Evolutionary conservation across 1,139 yeast genomes (phyloP).

Genomic region (Kodamaea alishanica): DNA sequence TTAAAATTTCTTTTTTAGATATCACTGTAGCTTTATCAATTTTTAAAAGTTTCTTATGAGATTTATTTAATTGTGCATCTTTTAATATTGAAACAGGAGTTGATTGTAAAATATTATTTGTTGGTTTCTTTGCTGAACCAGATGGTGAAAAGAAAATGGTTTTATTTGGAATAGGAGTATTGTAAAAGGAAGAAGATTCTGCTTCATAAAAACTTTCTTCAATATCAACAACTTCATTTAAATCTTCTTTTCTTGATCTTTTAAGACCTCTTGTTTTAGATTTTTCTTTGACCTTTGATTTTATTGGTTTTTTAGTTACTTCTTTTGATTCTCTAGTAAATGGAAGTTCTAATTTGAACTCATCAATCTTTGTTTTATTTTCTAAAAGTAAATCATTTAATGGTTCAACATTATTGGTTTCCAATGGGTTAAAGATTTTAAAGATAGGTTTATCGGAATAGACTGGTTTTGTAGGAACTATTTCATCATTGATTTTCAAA

Average conservation of each 20-base stretch:
- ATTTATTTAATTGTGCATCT: conserved; percentile 12
- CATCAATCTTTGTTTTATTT: conserved; percentile 18
- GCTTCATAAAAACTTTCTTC: conserved; percentile 10
- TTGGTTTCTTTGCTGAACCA: conserved; percentile 20
- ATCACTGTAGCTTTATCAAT: conserved; percentile 21
- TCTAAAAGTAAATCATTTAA: conserved; percentile 26
- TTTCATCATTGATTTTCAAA: conserved; percentile 22
- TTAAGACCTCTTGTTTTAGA: conserved; percentile 5
- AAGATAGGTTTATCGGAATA: conserved; percentile 13
- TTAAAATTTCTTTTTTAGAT: not conserved
- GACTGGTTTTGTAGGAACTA: conserved; percentile 13
- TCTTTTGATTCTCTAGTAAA: conserved; percentile 5
- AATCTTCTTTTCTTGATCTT: conserved; percentile 7
- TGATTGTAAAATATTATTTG: conserved; percentile 15
- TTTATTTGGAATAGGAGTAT: conserved; percentile 31
- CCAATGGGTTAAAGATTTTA: conserved; percentile 9
- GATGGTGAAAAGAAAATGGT: conserved; percentile 33
- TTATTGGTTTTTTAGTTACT: not conserved
- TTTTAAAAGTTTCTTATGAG: conserved; percentile 14
- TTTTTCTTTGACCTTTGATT: not conserved
- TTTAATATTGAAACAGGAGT: conserved; percentile 26
- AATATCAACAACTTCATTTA: conserved; percentile 5
- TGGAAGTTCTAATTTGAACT: conserved; percentile 21
- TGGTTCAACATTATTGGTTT: conserved; percentile 21
- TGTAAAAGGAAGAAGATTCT: conserved; percentile 18